phyloP scores from a whole-genome alignment of 768 basidiomycete species.

The Leccinum ochraceum region DNA sequence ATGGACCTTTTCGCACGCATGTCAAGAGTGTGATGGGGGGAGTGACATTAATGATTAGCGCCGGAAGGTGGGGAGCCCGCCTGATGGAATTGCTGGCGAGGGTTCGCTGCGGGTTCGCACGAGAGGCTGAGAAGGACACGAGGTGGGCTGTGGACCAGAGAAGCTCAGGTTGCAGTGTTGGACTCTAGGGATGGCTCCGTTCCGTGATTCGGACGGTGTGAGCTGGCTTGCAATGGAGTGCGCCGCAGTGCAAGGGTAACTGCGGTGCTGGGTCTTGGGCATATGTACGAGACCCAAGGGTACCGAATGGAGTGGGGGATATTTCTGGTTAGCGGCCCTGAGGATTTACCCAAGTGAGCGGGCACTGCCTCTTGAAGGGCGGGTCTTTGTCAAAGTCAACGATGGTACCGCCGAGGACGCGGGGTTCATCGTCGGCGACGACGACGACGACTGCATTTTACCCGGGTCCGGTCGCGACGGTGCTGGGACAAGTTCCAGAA shows the following conservation, averaged over 20 bases:
- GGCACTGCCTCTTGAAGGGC: slow-evolving; percentile 24
- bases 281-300: neutral
- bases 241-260: neutral
- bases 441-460: slow-evolving; percentile 39
- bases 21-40: neutral
- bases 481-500: slow-evolving; percentile 52
- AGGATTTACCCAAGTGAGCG: slow-evolving; percentile 19
- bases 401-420: slow-evolving; percentile 3
- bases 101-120: neutral
- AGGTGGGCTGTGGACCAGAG: slow-evolving; percentile 1
- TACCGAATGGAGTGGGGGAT: neutral
- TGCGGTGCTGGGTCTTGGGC: slow-evolving; percentile 14
- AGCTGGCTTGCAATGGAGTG: neutral
- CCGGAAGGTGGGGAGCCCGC: slow-evolving; percentile 10
- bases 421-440: slow-evolving; percentile 6
- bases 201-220: neutral
- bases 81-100: neutral
- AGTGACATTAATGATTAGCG: slow-evolving; percentile 14
- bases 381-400: slow-evolving; percentile 15
- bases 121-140: neutral
- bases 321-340: slow-evolving; percentile 17
- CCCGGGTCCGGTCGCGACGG: slow-evolving; percentile 47
- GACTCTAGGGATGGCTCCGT: neutral
- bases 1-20: neutral
- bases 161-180: neutral